Evolutionary conservation across 371 early-diverging fungal species (phyloP).

Genomic region (Mucor plumbeus): DNA sequence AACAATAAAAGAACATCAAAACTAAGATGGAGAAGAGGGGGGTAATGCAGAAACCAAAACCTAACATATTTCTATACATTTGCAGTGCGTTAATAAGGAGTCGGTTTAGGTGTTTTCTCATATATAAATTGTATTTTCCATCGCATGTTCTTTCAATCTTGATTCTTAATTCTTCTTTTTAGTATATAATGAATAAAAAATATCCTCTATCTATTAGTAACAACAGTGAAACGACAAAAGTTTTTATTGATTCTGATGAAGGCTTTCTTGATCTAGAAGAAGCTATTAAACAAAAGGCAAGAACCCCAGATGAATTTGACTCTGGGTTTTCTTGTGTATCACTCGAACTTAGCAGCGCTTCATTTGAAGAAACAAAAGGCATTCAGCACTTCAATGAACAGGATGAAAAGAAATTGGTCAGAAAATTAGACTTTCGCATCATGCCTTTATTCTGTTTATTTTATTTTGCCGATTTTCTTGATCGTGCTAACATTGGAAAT

Average conservation of each 20-base stretch:
- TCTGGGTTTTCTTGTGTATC: constrained; percentile 18
- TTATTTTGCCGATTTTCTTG: constrained; percentile 49
- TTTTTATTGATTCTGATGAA: background rate
- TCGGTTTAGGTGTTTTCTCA: background rate
- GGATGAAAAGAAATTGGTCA: constrained; percentile 36
- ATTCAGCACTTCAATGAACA: background rate
- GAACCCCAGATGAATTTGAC: background rate
- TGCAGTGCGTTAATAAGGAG: constrained; percentile 9
- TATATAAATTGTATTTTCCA: background rate
- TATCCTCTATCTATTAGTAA: background rate
- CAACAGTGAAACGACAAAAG: background rate
- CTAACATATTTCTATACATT: background rate
- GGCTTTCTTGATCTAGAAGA: background rate
- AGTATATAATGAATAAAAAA: background rate
- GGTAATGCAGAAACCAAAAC: constrained; percentile 15
- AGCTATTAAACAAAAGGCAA: background rate
- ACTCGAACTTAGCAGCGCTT: background rate
- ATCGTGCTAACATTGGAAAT: constrained; percentile 45
- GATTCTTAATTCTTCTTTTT: background rate
- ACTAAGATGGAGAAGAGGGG: constrained; percentile 6
- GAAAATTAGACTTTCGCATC: constrained; percentile 40
- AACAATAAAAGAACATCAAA: background rate
- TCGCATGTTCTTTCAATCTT: background rate
- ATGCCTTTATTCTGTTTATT: constrained; percentile 50
- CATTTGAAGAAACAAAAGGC: background rate